Evolutionary conservation across 2,329 filamentous ascomycete species (phyloP), one percentile per base, ranked within the genome.

Genomic region (Colletotrichum siamense): DNA sequence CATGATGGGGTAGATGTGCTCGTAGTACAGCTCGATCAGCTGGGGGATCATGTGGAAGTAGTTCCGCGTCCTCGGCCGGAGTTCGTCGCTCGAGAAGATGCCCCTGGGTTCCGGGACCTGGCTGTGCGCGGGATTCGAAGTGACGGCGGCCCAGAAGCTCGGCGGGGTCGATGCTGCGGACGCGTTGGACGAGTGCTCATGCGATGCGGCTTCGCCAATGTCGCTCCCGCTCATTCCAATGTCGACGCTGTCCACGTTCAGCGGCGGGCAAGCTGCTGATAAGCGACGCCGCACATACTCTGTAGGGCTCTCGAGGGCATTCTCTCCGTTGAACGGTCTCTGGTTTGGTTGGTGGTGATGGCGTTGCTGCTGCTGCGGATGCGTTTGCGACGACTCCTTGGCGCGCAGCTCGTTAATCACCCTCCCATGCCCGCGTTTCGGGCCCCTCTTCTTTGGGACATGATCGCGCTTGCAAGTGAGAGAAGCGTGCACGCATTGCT

Each of bases 391-490:
- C n/a, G 73, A 64, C 82, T 91, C 86, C 87, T 82, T 83, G 69
- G 83, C 90, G 69, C 91, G 87, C 26, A 93, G 84, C 83, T 92
- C 91, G 77, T 91, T 91, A 74, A 93, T 91, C 55, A 93, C 91
- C 78, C 92, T 90, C 39, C 91, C 91, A 76, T 90, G 88, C 66
- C 90, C 91, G 32, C 90, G 89, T 80, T 93, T 93, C 15, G 91
- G 91, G 4, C 91, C 91, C 79, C 92, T 90, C 83, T 92, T 92
- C 82, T 91, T 90, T 16, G 91, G 91, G 59, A 93, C 89, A 79
- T 92, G 91, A 79, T 93, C 92, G 82, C 92, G 91, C 78, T 91
- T 93, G 85, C 91, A 93, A n/a, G 85, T 88, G 76, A 93, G 87
- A 28, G 89, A 88, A 34, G 91, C 90, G 73, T 89, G 89, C 69